Evolutionary conservation across 2,329 filamentous ascomycete genomes (phyloP), one percentile per base, ranked within the genome.

Genomic region (Apiospora sp.): DNA sequence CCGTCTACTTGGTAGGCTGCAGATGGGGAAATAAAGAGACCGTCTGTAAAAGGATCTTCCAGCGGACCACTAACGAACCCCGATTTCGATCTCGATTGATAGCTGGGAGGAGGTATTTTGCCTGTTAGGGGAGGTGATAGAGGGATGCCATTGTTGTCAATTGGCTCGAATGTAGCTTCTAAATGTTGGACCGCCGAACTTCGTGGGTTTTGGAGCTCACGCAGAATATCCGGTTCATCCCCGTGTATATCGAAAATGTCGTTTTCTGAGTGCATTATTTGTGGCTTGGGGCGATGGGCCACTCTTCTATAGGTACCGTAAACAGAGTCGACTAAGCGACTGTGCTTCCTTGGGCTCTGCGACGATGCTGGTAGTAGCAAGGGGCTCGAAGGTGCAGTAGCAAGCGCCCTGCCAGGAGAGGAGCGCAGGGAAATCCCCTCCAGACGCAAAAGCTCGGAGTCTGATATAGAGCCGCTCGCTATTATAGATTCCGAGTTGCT

Each of bases 391-490:
- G 78, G 77, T 24, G 76, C 77, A 46, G 79, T 77, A 68, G 67
- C 24, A 68, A 68, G 24, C 16, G 70, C 71, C 70, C 75, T 78
- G 64, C 75, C 71, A 67, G 22, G 78, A 78, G 58, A 64, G 22
- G 80, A 80, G 49, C 82, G 82, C 37, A 87, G 75, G n/a, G 84
- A 84, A 74, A 87, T 86, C n/a, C 83, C 83, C 75, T 86, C 84
- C 3, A 87, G 80, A 43, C 82, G 80, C 12, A 85, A 81, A n/a
- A 87, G 80, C 75, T 87, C 85, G 49, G 84, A 84, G 74, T 87
- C 85, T 4, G 85, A 87, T 78, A 87, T 84, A 72, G 84, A 85
- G 34, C 79, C 82, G 19, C 80, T 79, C 51, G 79, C 79, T 16
- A 81, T 73, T 69, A 81, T 67, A 41, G 76, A 73, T 24, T 74